phyloP scores from a whole-genome alignment of 176 grass and related monocot species.

The Eragrostis curvula region DNA sequence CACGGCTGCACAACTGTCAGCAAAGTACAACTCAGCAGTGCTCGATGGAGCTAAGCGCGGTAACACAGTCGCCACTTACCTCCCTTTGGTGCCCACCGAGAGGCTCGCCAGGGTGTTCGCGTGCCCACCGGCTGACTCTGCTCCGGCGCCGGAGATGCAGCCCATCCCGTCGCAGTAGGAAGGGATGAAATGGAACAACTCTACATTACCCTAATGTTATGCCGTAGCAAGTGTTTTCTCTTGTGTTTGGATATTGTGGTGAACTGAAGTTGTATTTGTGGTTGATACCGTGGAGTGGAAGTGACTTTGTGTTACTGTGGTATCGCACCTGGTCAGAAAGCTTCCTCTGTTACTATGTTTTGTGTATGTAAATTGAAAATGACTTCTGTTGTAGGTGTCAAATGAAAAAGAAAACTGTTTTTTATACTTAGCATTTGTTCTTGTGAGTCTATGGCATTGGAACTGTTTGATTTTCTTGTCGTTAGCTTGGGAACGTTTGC shows the following conservation, averaged over 20 bases:
- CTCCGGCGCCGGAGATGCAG: constrained; percentile 58
- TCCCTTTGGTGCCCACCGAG: constrained; percentile 81
- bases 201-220: neutral
- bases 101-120: constrained; percentile 61
- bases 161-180: constrained; percentile 55
- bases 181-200: neutral
- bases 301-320: neutral
- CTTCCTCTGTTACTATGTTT: neutral
- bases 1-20: constrained; percentile 62
- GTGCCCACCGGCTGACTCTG: neutral
- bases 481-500: too few species aligned
- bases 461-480: too few species aligned
- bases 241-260: neutral
- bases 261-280: constrained; percentile 3
- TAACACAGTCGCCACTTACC: constrained; percentile 68
- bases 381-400: too few species aligned
- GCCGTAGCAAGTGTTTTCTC: neutral
- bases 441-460: too few species aligned
- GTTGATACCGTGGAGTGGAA: neutral
- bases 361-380: neutral
- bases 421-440: too few species aligned
- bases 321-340: neutral
- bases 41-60: constrained; percentile 58
- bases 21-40: constrained; percentile 75
- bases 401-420: too few species aligned